Evolutionary conservation across 2,329 filamentous ascomycete genomes (phyloP).

Genomic region (Diaporthe longicolla): DNA sequence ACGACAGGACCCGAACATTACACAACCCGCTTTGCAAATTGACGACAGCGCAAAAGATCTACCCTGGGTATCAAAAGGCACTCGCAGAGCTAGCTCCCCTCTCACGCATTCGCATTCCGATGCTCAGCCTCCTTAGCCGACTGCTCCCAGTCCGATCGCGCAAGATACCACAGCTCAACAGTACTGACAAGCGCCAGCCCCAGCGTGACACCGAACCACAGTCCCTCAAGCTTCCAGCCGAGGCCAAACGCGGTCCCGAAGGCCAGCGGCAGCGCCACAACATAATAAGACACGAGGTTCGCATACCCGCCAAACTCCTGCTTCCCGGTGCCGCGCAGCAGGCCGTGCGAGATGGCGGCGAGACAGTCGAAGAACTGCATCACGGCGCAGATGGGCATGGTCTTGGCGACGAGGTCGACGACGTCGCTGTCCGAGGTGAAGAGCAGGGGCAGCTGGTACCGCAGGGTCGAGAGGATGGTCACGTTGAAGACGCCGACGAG

Average conservation of each 20-base stretch:
- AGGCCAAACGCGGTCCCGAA: constrained; percentile 84
- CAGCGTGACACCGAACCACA: constrained; percentile 85
- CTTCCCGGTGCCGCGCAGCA: constrained; percentile 87
- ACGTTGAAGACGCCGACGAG: constrained; percentile 86
- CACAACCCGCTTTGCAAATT: background rate
- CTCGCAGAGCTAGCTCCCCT: background rate
- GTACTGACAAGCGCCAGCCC: constrained; percentile 74
- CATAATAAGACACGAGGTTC: constrained; percentile 89
- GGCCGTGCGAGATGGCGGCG: constrained; percentile 83
- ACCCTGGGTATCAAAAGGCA: constrained; percentile 3
- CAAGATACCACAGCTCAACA: constrained; percentile 68
- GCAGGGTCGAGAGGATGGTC: constrained; percentile 75
- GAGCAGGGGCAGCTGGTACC: constrained; percentile 81
- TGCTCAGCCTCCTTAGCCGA: constrained; percentile 67
- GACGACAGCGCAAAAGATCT: background rate
- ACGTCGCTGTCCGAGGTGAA: constrained; percentile 83
- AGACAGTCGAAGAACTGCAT: constrained; percentile 93
- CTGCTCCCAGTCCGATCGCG: constrained; percentile 66
- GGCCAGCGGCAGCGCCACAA: constrained; percentile 86
- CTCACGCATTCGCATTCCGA: constrained; percentile 64
- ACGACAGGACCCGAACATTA: background rate
- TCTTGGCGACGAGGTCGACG: constrained; percentile 74
- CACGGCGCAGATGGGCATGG: constrained; percentile 85
- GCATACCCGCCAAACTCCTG: constrained; percentile 93
- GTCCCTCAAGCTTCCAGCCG: constrained; percentile 81